Percentiles rank a stretch among this genome's conserved stretches.
Evolutionary conservation across 2,329 filamentous ascomycete species (phyloP).

Genomic region (Triangularia setosa): DNA sequence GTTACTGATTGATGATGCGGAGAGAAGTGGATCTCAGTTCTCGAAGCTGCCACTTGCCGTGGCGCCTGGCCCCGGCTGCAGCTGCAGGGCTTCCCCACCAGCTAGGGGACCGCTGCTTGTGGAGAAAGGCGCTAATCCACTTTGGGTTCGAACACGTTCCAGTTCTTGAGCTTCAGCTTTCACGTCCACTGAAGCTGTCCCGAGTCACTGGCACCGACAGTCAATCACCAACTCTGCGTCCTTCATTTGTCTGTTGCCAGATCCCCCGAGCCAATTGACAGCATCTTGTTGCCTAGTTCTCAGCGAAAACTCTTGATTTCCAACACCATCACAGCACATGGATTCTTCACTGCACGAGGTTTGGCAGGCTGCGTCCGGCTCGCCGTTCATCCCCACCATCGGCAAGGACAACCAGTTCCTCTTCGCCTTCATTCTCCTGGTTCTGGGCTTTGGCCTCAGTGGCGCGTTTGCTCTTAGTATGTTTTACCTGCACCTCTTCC

Average conservation of each 20-base stretch:
- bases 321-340: slow-evolving; percentile 47
- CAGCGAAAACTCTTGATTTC: background rate
- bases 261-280: background rate
- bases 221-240: slow-evolving; percentile 8
- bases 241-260: slow-evolving; percentile 1
- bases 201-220: background rate
- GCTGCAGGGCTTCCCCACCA: slow-evolving; percentile 1
- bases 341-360: slow-evolving; percentile 80
- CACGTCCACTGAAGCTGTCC: slow-evolving; percentile 13
- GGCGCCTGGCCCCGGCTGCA: background rate
- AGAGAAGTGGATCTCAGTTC: slow-evolving; percentile 1
- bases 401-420: slow-evolving; percentile 81
- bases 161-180: slow-evolving; percentile 1
- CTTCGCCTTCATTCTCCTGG: slow-evolving; percentile 71
- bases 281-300: background rate
- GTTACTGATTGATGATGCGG: background rate
- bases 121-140: slow-evolving; percentile 12
- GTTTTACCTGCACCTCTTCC: slow-evolving; percentile 25
- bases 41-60: background rate
- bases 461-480: slow-evolving; percentile 84
- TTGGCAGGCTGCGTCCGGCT: slow-evolving; percentile 89
- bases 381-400: slow-evolving; percentile 76
- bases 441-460: slow-evolving; percentile 67
- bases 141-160: slow-evolving; percentile 23
- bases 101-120: slow-evolving; percentile 7